Evolutionary conservation across 2,329 filamentous ascomycete genomes (phyloP), one percentile per base, ranked within the genome.

Genomic region (Hypoxylon sp.): DNA sequence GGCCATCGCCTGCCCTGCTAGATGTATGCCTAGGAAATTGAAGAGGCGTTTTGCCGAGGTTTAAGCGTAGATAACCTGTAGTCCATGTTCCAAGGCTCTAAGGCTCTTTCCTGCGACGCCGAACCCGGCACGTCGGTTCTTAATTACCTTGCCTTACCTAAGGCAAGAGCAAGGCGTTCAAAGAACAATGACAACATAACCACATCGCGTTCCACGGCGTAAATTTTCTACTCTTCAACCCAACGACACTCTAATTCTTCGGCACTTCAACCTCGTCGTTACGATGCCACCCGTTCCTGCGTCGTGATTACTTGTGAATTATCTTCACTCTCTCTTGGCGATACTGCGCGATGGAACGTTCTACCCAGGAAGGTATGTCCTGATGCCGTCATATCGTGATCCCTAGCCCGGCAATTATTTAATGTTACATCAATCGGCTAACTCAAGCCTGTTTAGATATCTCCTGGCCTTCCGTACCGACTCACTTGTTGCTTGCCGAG

Each of bases 401-500:
- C 32, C 17, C 45, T 19, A 25, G n/a, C 38, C 46, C 36, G 14
- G 13, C 19, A 3, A 17, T 52, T 30, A 46, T 56, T 60, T 21
- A n/a, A 28, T 60, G 32, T 55, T 13, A 34, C 38, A 5, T 45
- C 46, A 21, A 28, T n/a, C 43, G 3, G 30, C 56, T 66, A 55
- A 53, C 34, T 46, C 23, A 23, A 17, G 1, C 43, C 21, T 43
- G 7, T 6, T 43, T 13, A 82, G 81, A 79, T 69, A 70, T 74
- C 41, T 75, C 77, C 30, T 82, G 85, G 84, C 80, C 84, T 48
- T 82, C 81, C n/a, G 79, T 88, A 36, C 80, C 87, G 2, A 87
- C 86, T 64, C 79, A 84, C 38, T 60, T 84, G 41, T 82, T 89
- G 52, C 81, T 83, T 51, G 84, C 84, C 68, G 87, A 89, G 75